Evolutionary conservation across 2,329 filamentous ascomycete genomes (phyloP).

Genomic region (Dactylellina parvicollis): DNA sequence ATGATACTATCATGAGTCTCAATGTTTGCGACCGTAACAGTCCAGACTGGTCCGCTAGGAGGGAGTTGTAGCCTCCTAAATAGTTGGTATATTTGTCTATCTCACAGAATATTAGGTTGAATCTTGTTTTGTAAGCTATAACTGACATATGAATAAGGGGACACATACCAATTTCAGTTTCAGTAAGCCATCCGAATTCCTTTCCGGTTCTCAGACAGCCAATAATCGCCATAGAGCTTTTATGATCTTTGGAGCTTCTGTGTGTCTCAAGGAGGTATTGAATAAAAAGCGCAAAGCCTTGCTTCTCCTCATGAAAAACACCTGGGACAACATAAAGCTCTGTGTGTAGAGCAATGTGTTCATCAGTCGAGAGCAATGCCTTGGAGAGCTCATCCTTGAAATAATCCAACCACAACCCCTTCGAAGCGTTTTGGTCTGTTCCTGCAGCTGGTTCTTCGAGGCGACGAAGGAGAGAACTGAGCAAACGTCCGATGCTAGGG

Average conservation of each 20-base stretch:
- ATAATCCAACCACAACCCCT: slow-evolving; percentile 20
- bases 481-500: slow-evolving; percentile 55
- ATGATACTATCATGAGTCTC: slow-evolving; percentile 67
- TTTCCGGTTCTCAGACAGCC: slow-evolving; percentile 57
- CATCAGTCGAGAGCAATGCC: slow-evolving; percentile 32
- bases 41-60: slow-evolving; percentile 19
- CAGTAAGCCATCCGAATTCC: slow-evolving; percentile 56
- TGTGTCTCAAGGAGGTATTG: slow-evolving; percentile 64
- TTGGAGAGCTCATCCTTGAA: slow-evolving; percentile 30
- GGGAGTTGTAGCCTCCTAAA: slow-evolving; percentile 33
- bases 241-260: neutral
- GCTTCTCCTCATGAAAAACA: slow-evolving; percentile 58
- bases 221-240: slow-evolving; percentile 53
- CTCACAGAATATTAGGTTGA: neutral
- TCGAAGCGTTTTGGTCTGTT: neutral
- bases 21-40: slow-evolving; percentile 30
- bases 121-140: no score
- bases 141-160: neutral
- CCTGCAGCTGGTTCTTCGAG: slow-evolving; percentile 10
- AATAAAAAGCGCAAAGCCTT: slow-evolving; percentile 61
- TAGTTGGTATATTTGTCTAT: slow-evolving; percentile 18
- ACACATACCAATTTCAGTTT: slow-evolving; percentile 43
- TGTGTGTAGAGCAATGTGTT: slow-evolving; percentile 37
- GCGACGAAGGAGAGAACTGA: slow-evolving; percentile 37
- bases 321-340: slow-evolving; percentile 47